phyloP scores from a whole-genome alignment of 192 early-diverging fungal genomes.

The Glomus cerebriforme region DNA sequence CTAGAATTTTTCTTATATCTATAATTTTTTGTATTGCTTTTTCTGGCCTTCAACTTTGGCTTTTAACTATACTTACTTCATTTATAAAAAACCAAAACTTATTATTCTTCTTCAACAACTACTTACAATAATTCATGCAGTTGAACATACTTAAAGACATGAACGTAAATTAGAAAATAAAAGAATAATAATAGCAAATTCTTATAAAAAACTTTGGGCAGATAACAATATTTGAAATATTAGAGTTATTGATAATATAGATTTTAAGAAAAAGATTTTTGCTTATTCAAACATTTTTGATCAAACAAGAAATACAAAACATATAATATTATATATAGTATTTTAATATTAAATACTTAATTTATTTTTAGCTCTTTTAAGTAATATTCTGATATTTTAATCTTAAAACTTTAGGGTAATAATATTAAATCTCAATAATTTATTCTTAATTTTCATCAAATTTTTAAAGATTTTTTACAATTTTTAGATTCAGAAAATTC shows the following conservation, averaged over 20 bases:
- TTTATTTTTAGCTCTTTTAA: too few species aligned
- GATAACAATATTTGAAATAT: neutral
- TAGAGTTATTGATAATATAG: slow-evolving; percentile 3
- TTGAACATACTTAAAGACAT: neutral
- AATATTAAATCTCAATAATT: too few species aligned
- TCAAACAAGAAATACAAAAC: neutral
- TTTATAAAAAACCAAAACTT: neutral
- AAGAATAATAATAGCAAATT: neutral
- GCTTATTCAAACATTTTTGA: slow-evolving; percentile 20
- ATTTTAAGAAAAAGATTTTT: neutral
- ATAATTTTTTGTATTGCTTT: slow-evolving; percentile 2
- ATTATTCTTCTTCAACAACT: neutral
- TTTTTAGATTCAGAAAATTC: too few species aligned
- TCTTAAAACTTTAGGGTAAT: too few species aligned
- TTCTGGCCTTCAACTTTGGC: neutral
- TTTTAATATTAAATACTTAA: too few species aligned
- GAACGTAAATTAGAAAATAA: neutral
- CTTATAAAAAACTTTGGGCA: neutral
- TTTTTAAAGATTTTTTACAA: too few species aligned
- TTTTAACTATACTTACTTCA: neutral
- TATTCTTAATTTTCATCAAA: too few species aligned
- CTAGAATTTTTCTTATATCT: neutral
- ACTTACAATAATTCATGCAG: neutral
- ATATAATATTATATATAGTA: too few species aligned
- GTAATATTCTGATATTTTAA: too few species aligned